Percentiles rank a stretch among this genome's conserved stretches.
These are phyloP conservation scores for Fagus crenata DNA, from an alignment of 306 rosid species.

Conservation along the genomic window DNA sequence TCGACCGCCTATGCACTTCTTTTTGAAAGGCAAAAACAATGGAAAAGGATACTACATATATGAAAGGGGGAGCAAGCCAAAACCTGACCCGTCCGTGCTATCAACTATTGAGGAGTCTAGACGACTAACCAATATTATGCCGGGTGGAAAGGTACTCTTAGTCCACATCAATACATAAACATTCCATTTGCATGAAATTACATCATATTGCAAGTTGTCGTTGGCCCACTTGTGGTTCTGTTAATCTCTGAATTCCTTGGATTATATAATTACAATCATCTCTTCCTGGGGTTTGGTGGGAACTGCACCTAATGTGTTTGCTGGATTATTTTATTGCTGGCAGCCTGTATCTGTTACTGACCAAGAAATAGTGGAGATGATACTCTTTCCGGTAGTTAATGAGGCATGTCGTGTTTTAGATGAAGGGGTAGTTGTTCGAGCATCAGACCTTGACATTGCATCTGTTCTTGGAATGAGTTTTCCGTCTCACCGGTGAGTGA, in stretches of 20 bases:
- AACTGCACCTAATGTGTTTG: constrained; percentile 16
- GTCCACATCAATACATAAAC: constrained; percentile 13
- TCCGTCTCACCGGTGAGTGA: constrained; percentile 70
- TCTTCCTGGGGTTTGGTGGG: background rate
- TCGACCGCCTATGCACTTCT: no score
- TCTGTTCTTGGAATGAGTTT: constrained; percentile 98
- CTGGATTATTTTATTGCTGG: constrained; percentile 21
- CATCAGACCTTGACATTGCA: constrained; percentile 90
- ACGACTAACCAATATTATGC: constrained; percentile 64
- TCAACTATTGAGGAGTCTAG: constrained; percentile 75
- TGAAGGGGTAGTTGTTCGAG: constrained; percentile 75
- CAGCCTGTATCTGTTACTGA: constrained; percentile 83
- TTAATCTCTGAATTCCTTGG: constrained; percentile 1
- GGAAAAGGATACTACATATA: constrained; percentile 77
- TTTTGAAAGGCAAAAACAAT: no score
- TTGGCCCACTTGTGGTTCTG: constrained; percentile 11
- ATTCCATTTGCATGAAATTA: constrained; percentile 13
- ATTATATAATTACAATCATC: constrained; percentile 5
- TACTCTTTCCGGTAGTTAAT: constrained; percentile 89
- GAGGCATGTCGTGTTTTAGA: constrained; percentile 95
- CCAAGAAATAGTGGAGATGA: constrained; percentile 87
- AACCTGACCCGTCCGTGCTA: constrained; percentile 69
- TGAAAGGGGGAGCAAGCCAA: constrained; percentile 85
- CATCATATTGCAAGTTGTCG: constrained; percentile 8
- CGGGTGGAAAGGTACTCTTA: constrained; percentile 71